Conservation (phyloP, 805 yeast species). For the Kuraishia borneana region DNA sequence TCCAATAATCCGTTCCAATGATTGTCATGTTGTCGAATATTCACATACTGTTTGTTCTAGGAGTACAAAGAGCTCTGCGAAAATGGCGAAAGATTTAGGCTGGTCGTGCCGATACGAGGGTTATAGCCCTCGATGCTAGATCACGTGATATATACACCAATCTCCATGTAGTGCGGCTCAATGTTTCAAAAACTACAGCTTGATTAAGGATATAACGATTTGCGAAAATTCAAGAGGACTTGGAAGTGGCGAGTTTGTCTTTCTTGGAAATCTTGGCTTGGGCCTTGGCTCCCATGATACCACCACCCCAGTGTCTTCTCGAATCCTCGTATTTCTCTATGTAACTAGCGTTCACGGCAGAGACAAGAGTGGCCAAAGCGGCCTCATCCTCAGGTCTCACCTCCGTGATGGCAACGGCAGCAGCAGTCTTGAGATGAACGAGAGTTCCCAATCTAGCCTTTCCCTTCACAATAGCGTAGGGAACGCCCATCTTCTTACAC, state of each 20-base stretch:
- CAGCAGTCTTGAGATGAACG: conserved; percentile 94
- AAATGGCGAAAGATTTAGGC: background rate
- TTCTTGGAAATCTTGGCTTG: conserved; percentile 73
- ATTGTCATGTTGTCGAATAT: too few relatives aligned
- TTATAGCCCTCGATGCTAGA: background rate
- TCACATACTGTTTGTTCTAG: too few relatives aligned
- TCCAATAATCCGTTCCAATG: too few relatives aligned
- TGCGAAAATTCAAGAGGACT: too few relatives aligned
- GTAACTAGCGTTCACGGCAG: conserved; percentile 90
- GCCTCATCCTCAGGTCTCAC: conserved; percentile 92
- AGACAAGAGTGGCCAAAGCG: conserved; percentile 83
- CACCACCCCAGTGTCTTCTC: conserved; percentile 99
- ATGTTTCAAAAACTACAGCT: background rate
- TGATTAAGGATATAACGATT: background rate
- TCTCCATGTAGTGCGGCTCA: background rate
- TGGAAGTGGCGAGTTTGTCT: conserved; percentile 31
- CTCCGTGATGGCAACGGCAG: conserved; percentile 96
- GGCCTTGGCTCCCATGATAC: conserved; percentile 90
- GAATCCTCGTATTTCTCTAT: conserved; percentile 86
- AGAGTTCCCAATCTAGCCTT: conserved; percentile 97
- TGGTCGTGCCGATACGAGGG: background rate
- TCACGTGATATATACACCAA: background rate
- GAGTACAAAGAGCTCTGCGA: too few relatives aligned
- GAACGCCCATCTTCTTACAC: conserved; percentile 99
- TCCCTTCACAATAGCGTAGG: conserved; percentile 97